Evolutionary conservation across 2,329 filamentous ascomycete species (phyloP).

Genomic region (Botrytis elliptica): DNA sequence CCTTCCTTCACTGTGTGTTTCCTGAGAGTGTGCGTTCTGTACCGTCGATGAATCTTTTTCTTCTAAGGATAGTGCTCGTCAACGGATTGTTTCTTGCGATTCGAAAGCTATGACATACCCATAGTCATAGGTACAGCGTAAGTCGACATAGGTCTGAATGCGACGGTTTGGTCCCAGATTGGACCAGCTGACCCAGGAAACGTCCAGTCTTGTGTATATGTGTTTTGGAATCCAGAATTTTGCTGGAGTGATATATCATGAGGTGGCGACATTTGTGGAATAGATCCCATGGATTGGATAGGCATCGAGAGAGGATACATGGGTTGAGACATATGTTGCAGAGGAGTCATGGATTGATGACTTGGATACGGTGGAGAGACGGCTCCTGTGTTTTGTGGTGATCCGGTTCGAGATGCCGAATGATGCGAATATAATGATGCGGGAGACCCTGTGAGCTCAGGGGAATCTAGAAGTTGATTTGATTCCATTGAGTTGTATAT

Average conservation of each 20-base stretch:
- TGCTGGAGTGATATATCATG: neutral
- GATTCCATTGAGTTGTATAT: neutral
- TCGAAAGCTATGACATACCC: neutral
- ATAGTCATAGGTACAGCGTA: constrained; percentile 2
- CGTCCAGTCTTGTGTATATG: neutral
- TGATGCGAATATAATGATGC: neutral
- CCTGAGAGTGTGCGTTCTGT: neutral
- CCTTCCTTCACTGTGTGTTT: neutral
- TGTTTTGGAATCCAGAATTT: neutral
- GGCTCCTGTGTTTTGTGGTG: neutral
- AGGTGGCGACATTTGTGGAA: neutral
- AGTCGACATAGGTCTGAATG: neutral
- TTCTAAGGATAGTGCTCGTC: neutral
- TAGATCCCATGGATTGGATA: too few relatives aligned
- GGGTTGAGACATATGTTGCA: neutral
- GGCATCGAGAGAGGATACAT: neutral
- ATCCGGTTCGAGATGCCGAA: neutral
- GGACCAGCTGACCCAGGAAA: neutral
- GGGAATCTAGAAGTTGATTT: neutral
- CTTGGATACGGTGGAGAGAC: neutral
- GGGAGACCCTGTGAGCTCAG: neutral
- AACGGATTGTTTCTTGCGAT: constrained; percentile 1
- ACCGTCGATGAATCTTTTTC: neutral
- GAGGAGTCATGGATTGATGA: neutral
- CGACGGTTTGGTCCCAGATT: neutral